A percentile compares a stretch with the other conserved stretches of the same genome.
Conservation (phyloP, 352 stramenopile genomes). For the Blastocystis sp. region DNA sequence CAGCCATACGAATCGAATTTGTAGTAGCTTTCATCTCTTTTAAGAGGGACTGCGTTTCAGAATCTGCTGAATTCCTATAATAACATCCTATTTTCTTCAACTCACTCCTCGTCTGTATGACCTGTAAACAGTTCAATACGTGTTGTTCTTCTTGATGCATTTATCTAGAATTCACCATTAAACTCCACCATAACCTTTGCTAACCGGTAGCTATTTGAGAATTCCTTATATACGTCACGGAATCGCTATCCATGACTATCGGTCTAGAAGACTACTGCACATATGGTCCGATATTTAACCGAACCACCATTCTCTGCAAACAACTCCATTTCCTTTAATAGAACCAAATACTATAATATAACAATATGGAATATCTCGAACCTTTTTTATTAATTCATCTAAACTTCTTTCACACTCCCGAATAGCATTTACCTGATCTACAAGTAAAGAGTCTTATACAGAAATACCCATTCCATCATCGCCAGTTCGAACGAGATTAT, state of each 20-base stretch:
- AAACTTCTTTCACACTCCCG: not conserved
- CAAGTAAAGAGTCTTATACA: not conserved
- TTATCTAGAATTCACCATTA: not conserved
- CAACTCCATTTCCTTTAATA: slow-evolving; percentile 31
- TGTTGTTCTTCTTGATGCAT: not conserved
- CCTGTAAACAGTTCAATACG: slow-evolving; percentile 33
- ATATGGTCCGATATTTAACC: not conserved
- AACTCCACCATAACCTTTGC: not conserved
- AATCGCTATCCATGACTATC: slow-evolving; percentile 3
- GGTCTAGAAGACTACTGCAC: not conserved
- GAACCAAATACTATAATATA: not conserved
- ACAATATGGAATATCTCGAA: not conserved
- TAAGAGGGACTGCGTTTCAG: slow-evolving; percentile 35
- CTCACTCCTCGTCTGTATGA: not conserved
- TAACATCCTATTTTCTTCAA: not conserved
- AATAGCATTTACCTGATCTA: not conserved
- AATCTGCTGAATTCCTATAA: slow-evolving; percentile 8
- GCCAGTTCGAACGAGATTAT: slow-evolving; percentile 8
- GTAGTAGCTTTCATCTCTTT: slow-evolving; percentile 52
- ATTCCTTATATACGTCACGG: slow-evolving; percentile 34
- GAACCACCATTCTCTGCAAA: not conserved
- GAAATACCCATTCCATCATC: not conserved
- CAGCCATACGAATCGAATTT: slow-evolving; percentile 53
- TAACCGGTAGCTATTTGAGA: not conserved
- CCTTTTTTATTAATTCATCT: not conserved